Base-by-base conservation (phyloP, 371 early-diverging fungal species). In the Apophysomyces variabilis region DNA sequence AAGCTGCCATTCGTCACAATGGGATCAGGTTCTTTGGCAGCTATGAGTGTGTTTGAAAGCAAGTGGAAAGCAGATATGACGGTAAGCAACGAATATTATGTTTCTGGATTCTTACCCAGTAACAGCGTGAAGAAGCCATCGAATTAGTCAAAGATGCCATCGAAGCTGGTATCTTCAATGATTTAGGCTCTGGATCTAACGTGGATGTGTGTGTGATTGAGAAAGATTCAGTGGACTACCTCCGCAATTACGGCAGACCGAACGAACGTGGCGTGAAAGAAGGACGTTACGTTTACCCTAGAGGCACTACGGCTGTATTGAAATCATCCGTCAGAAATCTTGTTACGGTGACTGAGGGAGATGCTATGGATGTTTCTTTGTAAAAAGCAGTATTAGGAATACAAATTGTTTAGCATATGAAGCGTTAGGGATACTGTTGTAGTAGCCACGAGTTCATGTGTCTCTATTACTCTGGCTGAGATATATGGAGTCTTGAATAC, bases 161-260 rank as follows among this genome's bases (percentile, higher is more conserved):
- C 69, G 90, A 95, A 79, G 95, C 99, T 36, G 99, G 99, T 87
- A 96, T 99, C 68, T 95, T 97, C 79, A 99, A 99, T 81, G 99
- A 99, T 85, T 83, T 99, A 57, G 99, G 99, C 71, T 99, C 99
- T 54, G 99, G 99, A 68, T 95, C 95, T 37, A 99, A 99, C 78
- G 97, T 99, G 66, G 99, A 99, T 85, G 91, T 99, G 7, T 89
- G 88, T 64, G 95, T 99, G 14, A 94, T 99, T 75, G 94, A 90
- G 67, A 91, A 92, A 74, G 80, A 85, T 57, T 85, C 85, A 44
- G 89, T 91, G 16, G 96, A 97, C 60, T 90, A 92, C 60, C 85
- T 95, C 58, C 88, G 96, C 58, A 94, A 95, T 79, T 93, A 95
- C 75, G 80, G 74, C 59, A 87, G 74, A 69, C 99, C 99, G 32